Base-by-base conservation (phyloP, 2,329 filamentous ascomycete species). In the Neophaeococcomyces mojaviensis region DNA sequence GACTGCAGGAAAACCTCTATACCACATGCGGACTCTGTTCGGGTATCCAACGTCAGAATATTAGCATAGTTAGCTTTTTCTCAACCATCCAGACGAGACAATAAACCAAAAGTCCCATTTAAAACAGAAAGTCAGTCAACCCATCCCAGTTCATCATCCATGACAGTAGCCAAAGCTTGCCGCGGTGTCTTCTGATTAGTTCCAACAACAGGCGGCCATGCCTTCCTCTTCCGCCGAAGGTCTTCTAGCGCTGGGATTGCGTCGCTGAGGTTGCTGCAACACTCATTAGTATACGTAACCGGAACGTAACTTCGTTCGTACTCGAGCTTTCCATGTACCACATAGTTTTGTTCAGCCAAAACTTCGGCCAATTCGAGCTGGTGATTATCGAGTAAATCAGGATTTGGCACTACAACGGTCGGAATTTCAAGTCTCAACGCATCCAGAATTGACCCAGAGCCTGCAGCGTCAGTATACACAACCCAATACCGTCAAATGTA, bases 331-430 rank as follows among this genome's bases (percentile, higher is more conserved):
- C 84, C 85, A 56, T 82, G 75, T n/a, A 89, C 73, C 2, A 87
- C 79, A 65, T 94, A 94, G 19, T 84, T 82, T 55, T 87, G 78
- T 19, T 72, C 68, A 26, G 84, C 78, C 47, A 97, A 75, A 54
- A 86, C 82, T 40, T 81, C 72, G 1, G 90, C 90, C 45, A 98
- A 76, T 63, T 97, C 88, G 16, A 80, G 76, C 65, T 98, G 92
- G 61, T 98, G 92, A 58, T 98, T 90, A 59, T 94, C 82, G 57
- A 95, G 76, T 0, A 98, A 76, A 5, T 73, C 71, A 1, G 80
- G 75, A 63, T 98, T 98, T 2, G 90, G 86, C 2, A 98, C 88
- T 1, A 95, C 87, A 40, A 98, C 76, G n/a, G 97, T 70, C 2
- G 86, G 82, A 0, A 88, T 70, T 12, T 79, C 77, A 43, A 85